These are phyloP conservation scores for Cytauxzoon felis DNA, from an alignment of 169 alveolate genomes.

Conservation along the genomic window DNA sequence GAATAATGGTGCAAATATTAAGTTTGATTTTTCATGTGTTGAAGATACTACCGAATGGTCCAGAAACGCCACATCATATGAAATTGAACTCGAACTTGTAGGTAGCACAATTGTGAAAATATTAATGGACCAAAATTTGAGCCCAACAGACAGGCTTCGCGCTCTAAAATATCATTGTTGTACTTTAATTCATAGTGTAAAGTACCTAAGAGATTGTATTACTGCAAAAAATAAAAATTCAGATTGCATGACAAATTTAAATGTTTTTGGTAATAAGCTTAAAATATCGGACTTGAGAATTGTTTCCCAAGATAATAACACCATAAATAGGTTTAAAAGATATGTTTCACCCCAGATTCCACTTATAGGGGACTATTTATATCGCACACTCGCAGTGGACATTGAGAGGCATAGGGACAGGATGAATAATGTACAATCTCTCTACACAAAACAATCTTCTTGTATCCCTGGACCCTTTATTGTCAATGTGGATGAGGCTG, in stretches of 20 bases:
- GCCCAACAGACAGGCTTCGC: constrained; percentile 11
- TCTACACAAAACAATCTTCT: constrained; percentile 21
- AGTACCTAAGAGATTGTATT: constrained; percentile 27
- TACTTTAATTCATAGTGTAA: constrained; percentile 25
- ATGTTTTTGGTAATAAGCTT: constrained; percentile 18
- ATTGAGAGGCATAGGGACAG: constrained; percentile 22
- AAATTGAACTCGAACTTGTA: constrained; percentile 53
- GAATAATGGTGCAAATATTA: constrained; percentile 8
- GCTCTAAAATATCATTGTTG: constrained; percentile 47
- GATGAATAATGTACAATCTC: background rate
- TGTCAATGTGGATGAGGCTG: constrained; percentile 18
- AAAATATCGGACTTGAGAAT: constrained; percentile 51
- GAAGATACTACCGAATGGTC: constrained; percentile 13
- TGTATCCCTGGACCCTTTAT: constrained; percentile 53
- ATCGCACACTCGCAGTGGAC: constrained; percentile 45
- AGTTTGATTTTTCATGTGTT: constrained; percentile 50
- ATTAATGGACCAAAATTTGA: constrained; percentile 5
- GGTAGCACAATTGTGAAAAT: constrained; percentile 15
- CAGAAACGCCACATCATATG: background rate
- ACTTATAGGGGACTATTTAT: constrained; percentile 62
- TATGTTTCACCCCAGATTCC: constrained; percentile 56
- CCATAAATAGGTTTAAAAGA: constrained; percentile 28
- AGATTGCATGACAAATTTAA: background rate
- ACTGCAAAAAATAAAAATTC: constrained; percentile 7
- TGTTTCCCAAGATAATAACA: constrained; percentile 31